Evolutionary conservation across 495 filamentous ascomycete species (phyloP), one percentile per base, ranked within the genome.

Genomic region (Amniculicola lignicola): DNA sequence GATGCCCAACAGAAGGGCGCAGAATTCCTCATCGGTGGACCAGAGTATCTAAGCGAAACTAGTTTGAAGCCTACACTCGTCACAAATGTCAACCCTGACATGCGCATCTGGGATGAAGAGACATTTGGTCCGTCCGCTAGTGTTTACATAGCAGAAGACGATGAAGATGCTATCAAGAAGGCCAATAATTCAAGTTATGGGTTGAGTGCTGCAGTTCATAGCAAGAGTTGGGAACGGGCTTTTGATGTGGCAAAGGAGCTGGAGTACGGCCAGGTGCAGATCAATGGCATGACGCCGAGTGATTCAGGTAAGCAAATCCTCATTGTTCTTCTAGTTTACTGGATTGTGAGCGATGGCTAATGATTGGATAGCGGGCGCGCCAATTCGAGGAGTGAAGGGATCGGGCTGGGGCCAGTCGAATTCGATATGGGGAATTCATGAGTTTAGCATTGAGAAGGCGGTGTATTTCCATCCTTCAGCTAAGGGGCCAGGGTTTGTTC

Each of bases 381-480:
- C 90, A 4, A 89, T 94, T 69, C 89, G 90, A 18, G 90, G 90
- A 23, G 82, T 81, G 63, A 96, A 96, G 79, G 80, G 79, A 39
- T 89, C 85, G 59, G 90, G 90, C 5, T 91, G 80, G 66, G 90
- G 90, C 15, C 72, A 82, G 2, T 84, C 83, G 65, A 79, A 78
- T 53, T 78, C 69, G 18, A 59, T 68, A 22, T 67, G 68, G 39
- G 82, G 78, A 3, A 73, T 80, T 11, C 61, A 86, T 22, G 90
- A 96, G 74, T 96, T 89, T 78, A 68, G 90, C 67, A 78, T 82
- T 69, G 84, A 82, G 28, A 96, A 96, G 80, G 88, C 84, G 1
- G 76, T 95, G 1, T 93, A 87, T 5, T 94, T 82, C 59, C 68
- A 69, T 19, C 16, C 37, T n/a, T n/a, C n/a, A n/a, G n/a, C n/a